Evolutionary conservation across 2,329 filamentous ascomycete genomes (phyloP).

Genomic region (Colletotrichum chlorophyti): DNA sequence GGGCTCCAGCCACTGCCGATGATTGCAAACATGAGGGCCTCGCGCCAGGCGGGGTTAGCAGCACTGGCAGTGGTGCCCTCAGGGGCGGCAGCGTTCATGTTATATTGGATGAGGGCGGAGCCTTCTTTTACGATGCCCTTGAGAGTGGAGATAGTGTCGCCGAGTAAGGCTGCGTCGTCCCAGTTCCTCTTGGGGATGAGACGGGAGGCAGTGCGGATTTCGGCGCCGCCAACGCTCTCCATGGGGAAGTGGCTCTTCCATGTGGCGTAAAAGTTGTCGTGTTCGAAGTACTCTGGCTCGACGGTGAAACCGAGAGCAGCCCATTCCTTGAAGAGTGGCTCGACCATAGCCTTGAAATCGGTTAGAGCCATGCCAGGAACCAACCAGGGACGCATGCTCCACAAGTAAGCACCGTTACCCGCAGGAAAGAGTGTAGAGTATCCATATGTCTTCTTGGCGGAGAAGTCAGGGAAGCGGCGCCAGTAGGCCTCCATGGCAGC

Average conservation of each 20-base stretch:
- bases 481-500: slow-evolving; percentile 40
- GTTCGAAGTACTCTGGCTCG: slow-evolving; percentile 40
- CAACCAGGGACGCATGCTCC: slow-evolving; percentile 42
- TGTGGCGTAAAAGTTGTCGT: slow-evolving; percentile 43
- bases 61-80: slow-evolving; percentile 38
- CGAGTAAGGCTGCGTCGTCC: slow-evolving; percentile 29
- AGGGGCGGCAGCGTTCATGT: slow-evolving; percentile 30
- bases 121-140: slow-evolving; percentile 33
- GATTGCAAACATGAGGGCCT: slow-evolving; percentile 44
- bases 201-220: slow-evolving; percentile 42
- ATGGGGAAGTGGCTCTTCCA: slow-evolving; percentile 49
- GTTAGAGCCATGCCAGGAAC: slow-evolving; percentile 41
- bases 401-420: slow-evolving; percentile 33
- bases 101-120: slow-evolving; percentile 31
- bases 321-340: slow-evolving; percentile 39
- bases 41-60: slow-evolving; percentile 55
- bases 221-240: slow-evolving; percentile 36
- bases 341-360: slow-evolving; percentile 40
- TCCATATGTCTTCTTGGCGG: slow-evolving; percentile 36
- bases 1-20: slow-evolving; percentile 23
- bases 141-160: slow-evolving; percentile 37
- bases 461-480: slow-evolving; percentile 37
- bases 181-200: slow-evolving; percentile 48
- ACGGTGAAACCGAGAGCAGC: slow-evolving; percentile 37
- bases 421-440: slow-evolving; percentile 32